Evolutionary conservation across 2,329 filamentous ascomycete genomes (phyloP).

Genomic region (Cadophora sp.): DNA sequence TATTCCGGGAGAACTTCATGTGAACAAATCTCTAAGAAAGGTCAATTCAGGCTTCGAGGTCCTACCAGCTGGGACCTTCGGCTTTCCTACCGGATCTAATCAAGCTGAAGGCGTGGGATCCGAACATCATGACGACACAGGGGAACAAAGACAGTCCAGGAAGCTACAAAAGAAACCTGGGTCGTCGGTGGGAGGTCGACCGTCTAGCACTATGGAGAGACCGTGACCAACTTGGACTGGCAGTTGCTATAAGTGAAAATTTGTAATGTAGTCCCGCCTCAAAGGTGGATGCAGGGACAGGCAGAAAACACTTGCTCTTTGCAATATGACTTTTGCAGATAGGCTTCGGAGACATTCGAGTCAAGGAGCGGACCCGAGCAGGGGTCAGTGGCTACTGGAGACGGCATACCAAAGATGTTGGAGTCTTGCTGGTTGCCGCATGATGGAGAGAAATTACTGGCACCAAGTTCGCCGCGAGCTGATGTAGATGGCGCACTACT

Average conservation of each 20-base stretch:
- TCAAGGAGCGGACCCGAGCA: background rate
- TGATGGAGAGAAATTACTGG: background rate
- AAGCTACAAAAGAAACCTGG: slow-evolving; percentile 51
- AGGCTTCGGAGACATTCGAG: background rate
- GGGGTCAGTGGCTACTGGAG: no score
- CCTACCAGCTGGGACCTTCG: slow-evolving; percentile 49
- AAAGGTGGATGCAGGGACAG: background rate
- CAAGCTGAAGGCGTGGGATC: slow-evolving; percentile 27
- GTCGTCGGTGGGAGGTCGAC: slow-evolving; percentile 30
- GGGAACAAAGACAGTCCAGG: slow-evolving; percentile 45
- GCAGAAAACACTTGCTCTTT: background rate
- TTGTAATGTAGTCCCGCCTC: background rate
- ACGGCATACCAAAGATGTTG: background rate
- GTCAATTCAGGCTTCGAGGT: slow-evolving; percentile 50
- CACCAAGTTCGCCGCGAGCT: background rate
- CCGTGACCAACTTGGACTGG: slow-evolving; percentile 18
- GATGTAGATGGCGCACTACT: background rate
- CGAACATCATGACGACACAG: slow-evolving; percentile 29
- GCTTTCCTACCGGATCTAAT: slow-evolving; percentile 26
- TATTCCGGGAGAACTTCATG: slow-evolving; percentile 46
- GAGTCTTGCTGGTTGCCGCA: no score
- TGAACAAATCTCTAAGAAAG: slow-evolving; percentile 46
- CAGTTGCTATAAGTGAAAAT: background rate
- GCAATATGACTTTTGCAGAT: background rate
- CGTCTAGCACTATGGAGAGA: slow-evolving; percentile 25